Conservation (phyloP, 495 filamentous ascomycete species). For the Trichoderma orchidacearum region DNA sequence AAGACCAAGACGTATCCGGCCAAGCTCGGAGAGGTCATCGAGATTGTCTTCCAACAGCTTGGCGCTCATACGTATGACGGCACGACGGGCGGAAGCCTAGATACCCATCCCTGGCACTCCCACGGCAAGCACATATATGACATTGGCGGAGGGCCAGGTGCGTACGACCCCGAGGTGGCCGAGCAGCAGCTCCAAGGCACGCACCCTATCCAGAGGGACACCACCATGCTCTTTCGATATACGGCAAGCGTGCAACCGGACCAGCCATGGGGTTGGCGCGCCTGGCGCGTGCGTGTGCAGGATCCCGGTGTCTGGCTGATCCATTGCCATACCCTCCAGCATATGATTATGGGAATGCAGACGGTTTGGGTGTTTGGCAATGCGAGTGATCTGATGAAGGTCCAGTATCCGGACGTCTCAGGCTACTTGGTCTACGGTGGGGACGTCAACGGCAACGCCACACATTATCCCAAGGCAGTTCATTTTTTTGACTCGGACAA, state of each 20-base stretch:
- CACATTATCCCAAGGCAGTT: not conserved
- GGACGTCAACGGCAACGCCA: constrained; percentile 28
- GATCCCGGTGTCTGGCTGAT: constrained; percentile 44
- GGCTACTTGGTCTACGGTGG: constrained; percentile 37
- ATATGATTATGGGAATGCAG: constrained; percentile 29
- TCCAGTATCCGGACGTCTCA: constrained; percentile 20
- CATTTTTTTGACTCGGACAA: not conserved
- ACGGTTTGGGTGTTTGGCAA: constrained; percentile 39
- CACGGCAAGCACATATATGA: constrained; percentile 48
- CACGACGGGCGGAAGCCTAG: constrained; percentile 22
- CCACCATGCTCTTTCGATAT: constrained; percentile 41
- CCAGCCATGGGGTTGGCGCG: constrained; percentile 39
- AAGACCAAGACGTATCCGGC: constrained; percentile 35
- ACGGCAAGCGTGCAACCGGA: constrained; percentile 16
- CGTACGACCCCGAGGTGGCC: constrained; percentile 38
- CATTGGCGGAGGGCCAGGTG: constrained; percentile 41
- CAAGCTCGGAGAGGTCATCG: constrained; percentile 44
- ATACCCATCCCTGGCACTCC: constrained; percentile 47
- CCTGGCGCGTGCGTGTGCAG: constrained; percentile 38
- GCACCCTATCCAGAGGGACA: constrained; percentile 37
- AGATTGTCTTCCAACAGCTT: constrained; percentile 47
- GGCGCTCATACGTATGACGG: constrained; percentile 24
- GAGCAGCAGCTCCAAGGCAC: constrained; percentile 29
- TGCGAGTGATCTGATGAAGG: constrained; percentile 21
- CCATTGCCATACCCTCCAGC: constrained; percentile 47